A percentile compares a stretch with the other conserved stretches of the same genome.
phyloP scores from a whole-genome alignment of 2,329 filamentous ascomycete species.

The Penicillium hesseltinei region DNA sequence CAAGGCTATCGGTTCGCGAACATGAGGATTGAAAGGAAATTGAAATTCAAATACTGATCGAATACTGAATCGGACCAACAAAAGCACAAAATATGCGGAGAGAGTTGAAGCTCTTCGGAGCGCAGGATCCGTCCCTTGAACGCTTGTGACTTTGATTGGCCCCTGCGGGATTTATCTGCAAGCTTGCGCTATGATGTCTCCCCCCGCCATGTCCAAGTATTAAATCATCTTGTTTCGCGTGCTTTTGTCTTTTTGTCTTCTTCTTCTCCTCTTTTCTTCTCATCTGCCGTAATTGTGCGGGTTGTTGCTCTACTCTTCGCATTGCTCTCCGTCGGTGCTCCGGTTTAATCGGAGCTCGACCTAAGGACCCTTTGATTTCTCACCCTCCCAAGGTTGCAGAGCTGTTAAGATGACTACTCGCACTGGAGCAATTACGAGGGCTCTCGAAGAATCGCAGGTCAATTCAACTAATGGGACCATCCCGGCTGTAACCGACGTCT shows the following conservation, averaged over 20 bases:
- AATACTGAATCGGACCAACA: not conserved
- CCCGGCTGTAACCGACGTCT: conserved; percentile 3
- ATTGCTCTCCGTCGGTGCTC: not conserved
- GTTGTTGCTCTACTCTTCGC: not conserved
- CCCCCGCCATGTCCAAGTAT: conserved; percentile 5
- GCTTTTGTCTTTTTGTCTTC: not conserved
- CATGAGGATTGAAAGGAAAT: not conserved
- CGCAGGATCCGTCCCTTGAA: conserved; percentile 10
- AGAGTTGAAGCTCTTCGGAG: conserved; percentile 14
- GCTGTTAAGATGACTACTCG: conserved; percentile 16
- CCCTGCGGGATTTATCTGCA: conserved; percentile 8
- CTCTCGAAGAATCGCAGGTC: conserved; percentile 10
- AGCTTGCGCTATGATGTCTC: conserved; percentile 11
- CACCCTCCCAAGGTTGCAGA: conserved; percentile 1
- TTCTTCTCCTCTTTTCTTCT: not conserved
- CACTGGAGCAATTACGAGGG: conserved; percentile 16
- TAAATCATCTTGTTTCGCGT: not conserved
- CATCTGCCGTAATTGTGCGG: not conserved
- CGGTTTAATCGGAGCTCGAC: conserved; percentile 3
- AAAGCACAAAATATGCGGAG: conserved; percentile 10
- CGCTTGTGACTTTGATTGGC: conserved; percentile 18
- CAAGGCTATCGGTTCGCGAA: not conserved
- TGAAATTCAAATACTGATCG: not conserved
- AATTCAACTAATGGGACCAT: conserved; percentile 9
- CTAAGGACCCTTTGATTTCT: not conserved